A percentile compares a stretch with the other conserved stretches of the same genome.
phyloP scores from a whole-genome alignment of 257 asterid species.

The Datura wrightii region DNA sequence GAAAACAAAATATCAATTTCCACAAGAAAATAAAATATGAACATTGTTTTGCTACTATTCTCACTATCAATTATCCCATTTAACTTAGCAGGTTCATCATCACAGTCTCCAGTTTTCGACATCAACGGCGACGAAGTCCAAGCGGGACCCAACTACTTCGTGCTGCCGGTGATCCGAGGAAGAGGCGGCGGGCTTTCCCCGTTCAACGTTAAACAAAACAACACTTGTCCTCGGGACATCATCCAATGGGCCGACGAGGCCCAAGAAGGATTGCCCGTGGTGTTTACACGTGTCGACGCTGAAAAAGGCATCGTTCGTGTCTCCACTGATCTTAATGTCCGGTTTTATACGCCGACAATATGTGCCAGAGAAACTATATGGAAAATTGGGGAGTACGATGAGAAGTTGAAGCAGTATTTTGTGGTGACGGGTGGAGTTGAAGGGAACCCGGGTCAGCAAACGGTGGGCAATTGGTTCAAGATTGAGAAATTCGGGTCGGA shows the following conservation, averaged over 20 bases:
- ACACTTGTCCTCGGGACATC: constrained; percentile 29
- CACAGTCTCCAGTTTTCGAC: constrained; percentile 20
- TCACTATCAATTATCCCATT: neutral
- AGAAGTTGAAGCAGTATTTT: neutral
- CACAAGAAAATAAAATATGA: neutral
- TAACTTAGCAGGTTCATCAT: neutral
- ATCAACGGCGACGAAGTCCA: constrained; percentile 1
- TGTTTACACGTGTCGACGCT: neutral
- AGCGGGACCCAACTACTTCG: constrained; percentile 10
- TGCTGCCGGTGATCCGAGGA: constrained; percentile 29
- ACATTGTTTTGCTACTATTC: neutral
- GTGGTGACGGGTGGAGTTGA: constrained; percentile 34
- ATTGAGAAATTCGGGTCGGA: constrained; percentile 30
- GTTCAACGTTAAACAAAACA: constrained; percentile 7
- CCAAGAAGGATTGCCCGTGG: constrained; percentile 31
- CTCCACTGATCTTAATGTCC: constrained; percentile 29
- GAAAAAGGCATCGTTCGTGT: constrained; percentile 25
- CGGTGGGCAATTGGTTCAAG: constrained; percentile 33
- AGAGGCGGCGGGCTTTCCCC: constrained; percentile 23
- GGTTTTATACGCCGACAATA: constrained; percentile 23
- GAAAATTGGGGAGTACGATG: constrained; percentile 27
- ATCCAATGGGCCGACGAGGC: constrained; percentile 28
- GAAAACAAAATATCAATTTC: no score
- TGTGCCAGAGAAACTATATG: constrained; percentile 38
- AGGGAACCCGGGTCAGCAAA: constrained; percentile 23